Evolutionary conservation across 495 filamentous ascomycete genomes (phyloP).

Genomic region (Aspergillus homomorphus): DNA sequence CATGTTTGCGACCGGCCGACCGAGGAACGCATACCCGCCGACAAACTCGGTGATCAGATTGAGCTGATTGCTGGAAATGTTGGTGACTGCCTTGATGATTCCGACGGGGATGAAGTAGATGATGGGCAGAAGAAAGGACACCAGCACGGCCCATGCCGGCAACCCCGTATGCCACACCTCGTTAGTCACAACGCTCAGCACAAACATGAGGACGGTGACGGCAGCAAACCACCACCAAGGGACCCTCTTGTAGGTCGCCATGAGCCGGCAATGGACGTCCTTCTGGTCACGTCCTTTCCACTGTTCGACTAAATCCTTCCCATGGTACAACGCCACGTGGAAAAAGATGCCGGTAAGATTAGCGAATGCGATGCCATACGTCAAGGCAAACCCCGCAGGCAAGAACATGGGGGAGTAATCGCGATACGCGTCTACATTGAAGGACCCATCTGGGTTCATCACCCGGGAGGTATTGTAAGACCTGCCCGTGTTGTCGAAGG

Average conservation of each 20-base stretch:
- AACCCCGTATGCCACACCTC: conserved; percentile 63
- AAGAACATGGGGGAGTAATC: conserved; percentile 48
- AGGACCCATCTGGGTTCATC: conserved; percentile 36
- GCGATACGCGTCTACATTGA: conserved; percentile 40
- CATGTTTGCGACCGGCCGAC: conserved; percentile 65
- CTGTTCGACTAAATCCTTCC: conserved; percentile 58
- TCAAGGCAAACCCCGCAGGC: conserved; percentile 47
- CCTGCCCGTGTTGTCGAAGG: conserved; percentile 44
- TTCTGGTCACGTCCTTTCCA: conserved; percentile 57
- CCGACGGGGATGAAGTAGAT: conserved; percentile 47
- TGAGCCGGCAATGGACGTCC: conserved; percentile 47
- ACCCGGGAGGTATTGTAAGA: conserved; percentile 44
- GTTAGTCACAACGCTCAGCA: conserved; percentile 59
- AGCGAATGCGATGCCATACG: conserved; percentile 70
- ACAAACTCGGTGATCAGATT: conserved; percentile 72
- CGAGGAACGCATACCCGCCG: conserved; percentile 67
- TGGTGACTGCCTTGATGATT: conserved; percentile 61
- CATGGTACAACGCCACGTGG: conserved; percentile 62
- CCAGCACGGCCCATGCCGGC: conserved; percentile 63
- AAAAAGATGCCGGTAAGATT: conserved; percentile 64
- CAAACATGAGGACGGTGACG: conserved; percentile 51
- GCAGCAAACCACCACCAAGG: conserved; percentile 46
- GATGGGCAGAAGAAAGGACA: conserved; percentile 50
- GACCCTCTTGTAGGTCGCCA: conserved; percentile 33
- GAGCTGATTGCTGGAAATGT: conserved; percentile 62